Evolutionary conservation across 345 rosid genomes (phyloP).

Genomic region (Populus tremula): DNA sequence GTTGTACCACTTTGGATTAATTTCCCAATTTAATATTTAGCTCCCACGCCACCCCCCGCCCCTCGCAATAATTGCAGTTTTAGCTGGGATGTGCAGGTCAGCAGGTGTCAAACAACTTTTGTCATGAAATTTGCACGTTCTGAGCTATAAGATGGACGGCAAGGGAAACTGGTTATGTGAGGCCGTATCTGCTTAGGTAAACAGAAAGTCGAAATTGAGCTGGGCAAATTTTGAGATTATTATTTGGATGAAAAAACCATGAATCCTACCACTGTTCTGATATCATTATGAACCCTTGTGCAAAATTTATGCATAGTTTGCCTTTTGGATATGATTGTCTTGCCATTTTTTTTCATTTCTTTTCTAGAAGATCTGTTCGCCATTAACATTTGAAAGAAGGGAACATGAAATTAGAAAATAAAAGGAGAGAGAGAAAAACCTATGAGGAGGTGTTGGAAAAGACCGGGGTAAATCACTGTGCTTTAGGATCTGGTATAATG

Average conservation of each 20-base stretch:
- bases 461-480: no score
- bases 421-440: no score
- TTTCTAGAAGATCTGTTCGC: neutral
- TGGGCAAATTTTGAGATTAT: neutral
- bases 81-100: neutral
- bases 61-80: neutral
- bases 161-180: neutral
- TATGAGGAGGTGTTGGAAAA: no score
- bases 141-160: neutral
- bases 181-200: neutral
- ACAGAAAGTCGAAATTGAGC: neutral
- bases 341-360: neutral
- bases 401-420: no score
- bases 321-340: neutral
- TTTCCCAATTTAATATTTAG: neutral
- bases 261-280: neutral
- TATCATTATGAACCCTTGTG: neutral
- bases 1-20: constrained; percentile 9
- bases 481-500: no score
- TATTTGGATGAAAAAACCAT: neutral
- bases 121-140: neutral
- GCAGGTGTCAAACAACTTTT: neutral
- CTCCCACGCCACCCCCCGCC: no score
- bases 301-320: neutral
- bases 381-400: neutral